Evolutionary conservation across 805 yeast species (phyloP), one percentile per base, ranked within the genome.

Genomic region (Maudiozyma barnettii): DNA sequence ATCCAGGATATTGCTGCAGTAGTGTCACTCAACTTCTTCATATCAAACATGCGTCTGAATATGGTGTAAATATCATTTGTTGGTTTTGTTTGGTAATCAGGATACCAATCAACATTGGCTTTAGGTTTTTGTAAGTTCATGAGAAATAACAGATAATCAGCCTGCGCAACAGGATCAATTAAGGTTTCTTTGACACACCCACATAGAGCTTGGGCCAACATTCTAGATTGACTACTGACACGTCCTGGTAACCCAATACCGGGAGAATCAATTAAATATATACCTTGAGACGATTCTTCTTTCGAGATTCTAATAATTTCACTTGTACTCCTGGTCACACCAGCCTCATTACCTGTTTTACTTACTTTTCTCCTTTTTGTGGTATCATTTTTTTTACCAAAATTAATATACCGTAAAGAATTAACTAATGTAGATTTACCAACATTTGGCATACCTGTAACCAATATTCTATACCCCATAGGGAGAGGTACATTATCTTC

Each of bases 381-480:
- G 9, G 38, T 49, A 3, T 39, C 44, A 26, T 49, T 48, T 31
- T 54, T 57, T 6, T 58, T 49, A 1, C 64, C 58, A 29, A 38
- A 35, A 43, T 60, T 65, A 2, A 74, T 72, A 7, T 67, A 67
- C 49, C 96, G 67, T 44, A 90, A 66, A 0, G 82, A 72, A 58
- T 93, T 93, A 23, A 90, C 82, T 43, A 93, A 62, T 0, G 96
- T 84, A 12, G 95, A 84, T 64, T 93, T 93, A 0, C 99, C 99
- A n/a, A 89, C 95, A 61, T 93, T 93, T 1, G 99, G 99, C 93
- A 93, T 85, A 0, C 99, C 99, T 6, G 83, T 81, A 41, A 91
- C 77, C 71, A 90, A 71, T 48, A 85, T 64, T 20, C 89, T 66
- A 43, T 84, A 68, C 0, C 98, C 98, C 49, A 89, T 64, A 0